A percentile compares a stretch with the other conserved stretches of the same genome.
Evolutionary conservation across 2,329 filamentous ascomycete species (phyloP).

Genomic region (Venturia effusa): DNA sequence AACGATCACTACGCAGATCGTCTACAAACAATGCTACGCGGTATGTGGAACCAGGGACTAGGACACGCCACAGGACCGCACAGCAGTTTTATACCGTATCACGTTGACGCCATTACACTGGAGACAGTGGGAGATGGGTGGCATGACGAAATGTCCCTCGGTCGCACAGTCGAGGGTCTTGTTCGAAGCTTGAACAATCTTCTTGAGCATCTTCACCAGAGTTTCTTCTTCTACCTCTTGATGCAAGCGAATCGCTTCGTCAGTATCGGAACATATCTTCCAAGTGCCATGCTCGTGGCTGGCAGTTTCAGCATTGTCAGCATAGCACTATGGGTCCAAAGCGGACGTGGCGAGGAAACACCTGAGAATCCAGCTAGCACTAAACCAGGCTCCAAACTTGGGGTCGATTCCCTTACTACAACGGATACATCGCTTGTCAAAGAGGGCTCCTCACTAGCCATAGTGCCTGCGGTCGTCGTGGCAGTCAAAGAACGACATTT

Average conservation of each 20-base stretch:
- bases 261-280: slow-evolving; percentile 94
- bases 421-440: slow-evolving; percentile 2
- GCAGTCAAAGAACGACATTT: slow-evolving; percentile 50
- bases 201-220: slow-evolving; percentile 92
- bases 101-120: slow-evolving; percentile 89
- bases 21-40: slow-evolving; percentile 76
- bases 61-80: slow-evolving; percentile 85
- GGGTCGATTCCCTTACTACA: not conserved
- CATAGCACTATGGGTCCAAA: slow-evolving; percentile 86
- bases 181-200: slow-evolving; percentile 94
- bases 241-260: slow-evolving; percentile 90
- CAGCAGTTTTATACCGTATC: slow-evolving; percentile 93
- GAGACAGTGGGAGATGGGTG: slow-evolving; percentile 84
- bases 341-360: slow-evolving; percentile 38
- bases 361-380: slow-evolving; percentile 14
- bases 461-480: slow-evolving; percentile 24
- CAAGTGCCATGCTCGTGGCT: slow-evolving; percentile 93
- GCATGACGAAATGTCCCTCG: slow-evolving; percentile 97
- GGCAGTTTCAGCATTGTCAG: slow-evolving; percentile 94
- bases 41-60: slow-evolving; percentile 85
- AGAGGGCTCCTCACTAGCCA: not conserved
- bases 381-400: slow-evolving; percentile 17
- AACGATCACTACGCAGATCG: slow-evolving; percentile 69
- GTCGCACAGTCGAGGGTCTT: slow-evolving; percentile 76
- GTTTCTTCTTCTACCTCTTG: slow-evolving; percentile 97